Evolutionary conservation across 2,329 filamentous ascomycete species (phyloP).

Genomic region (Fusarium humuli): DNA sequence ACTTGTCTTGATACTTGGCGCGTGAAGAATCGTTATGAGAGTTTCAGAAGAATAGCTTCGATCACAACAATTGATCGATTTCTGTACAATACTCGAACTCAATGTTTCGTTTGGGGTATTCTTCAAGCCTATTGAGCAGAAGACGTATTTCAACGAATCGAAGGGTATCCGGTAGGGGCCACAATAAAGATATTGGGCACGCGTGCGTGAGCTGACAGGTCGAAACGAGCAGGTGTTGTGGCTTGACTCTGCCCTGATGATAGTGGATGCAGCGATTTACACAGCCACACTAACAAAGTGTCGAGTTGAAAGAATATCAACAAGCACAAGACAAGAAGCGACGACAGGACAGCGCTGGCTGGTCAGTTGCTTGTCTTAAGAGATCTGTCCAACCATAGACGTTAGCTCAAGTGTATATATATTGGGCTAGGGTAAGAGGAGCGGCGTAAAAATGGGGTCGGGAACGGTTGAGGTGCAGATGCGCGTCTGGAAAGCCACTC

Average conservation of each 20-base stretch:
- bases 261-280: constrained; percentile 50
- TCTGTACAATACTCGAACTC: constrained; percentile 49
- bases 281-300: constrained; percentile 58
- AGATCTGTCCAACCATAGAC: constrained; percentile 53
- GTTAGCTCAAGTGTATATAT: constrained; percentile 52
- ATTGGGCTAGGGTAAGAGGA: constrained; percentile 42
- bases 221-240: constrained; percentile 64
- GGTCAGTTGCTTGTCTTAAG: constrained; percentile 43
- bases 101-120: constrained; percentile 55
- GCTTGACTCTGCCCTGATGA: constrained; percentile 49
- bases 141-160: constrained; percentile 41
- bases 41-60: constrained; percentile 39
- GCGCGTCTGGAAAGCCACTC: constrained; percentile 49
- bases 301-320: constrained; percentile 18
- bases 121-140: constrained; percentile 58
- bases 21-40: constrained; percentile 20
- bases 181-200: constrained; percentile 68
- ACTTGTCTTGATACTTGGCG: constrained; percentile 17
- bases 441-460: constrained; percentile 39
- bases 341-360: constrained; percentile 39
- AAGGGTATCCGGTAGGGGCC: constrained; percentile 60
- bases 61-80: constrained; percentile 43
- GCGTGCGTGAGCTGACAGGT: constrained; percentile 72
- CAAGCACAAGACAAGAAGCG: constrained; percentile 35
- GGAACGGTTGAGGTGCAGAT: constrained; percentile 44